Conservation (phyloP, 2,329 filamentous ascomycete genomes). For the Hymenoscyphus occultus region DNA sequence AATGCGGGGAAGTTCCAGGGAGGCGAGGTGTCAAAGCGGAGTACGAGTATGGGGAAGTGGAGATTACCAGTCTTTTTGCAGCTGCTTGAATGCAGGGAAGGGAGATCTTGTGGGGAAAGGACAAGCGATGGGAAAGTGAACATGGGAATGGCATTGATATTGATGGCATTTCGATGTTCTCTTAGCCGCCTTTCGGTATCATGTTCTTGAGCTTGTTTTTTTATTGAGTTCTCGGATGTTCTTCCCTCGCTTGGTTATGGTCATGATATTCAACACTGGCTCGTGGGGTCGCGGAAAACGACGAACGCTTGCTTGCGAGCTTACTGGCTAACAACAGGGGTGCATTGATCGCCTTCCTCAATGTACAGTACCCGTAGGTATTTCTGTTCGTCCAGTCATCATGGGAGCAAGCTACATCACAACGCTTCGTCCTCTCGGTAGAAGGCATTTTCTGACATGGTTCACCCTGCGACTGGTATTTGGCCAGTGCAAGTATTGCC, state of each 20-base stretch:
- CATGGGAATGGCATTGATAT: not conserved
- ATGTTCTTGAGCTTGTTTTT: not conserved
- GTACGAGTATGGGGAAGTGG: not conserved
- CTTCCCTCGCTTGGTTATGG: not conserved
- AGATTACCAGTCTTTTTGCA: not conserved
- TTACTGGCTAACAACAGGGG: slow-evolving; percentile 4
- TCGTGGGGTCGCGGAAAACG: not conserved
- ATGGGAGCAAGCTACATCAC: not conserved
- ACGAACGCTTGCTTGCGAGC: too few relatives aligned
- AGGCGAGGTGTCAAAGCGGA: not conserved
- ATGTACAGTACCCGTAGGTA: not conserved
- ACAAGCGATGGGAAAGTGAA: not conserved
- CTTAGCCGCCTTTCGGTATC: too few relatives aligned
- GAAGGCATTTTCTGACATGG: not conserved
- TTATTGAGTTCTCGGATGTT: not conserved
- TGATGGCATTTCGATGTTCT: too few relatives aligned
- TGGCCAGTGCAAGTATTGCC: not conserved
- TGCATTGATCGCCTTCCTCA: slow-evolving; percentile 3
- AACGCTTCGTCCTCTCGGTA: not conserved
- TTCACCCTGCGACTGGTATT: not conserved
- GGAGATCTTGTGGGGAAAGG: not conserved
- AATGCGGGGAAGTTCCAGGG: too few relatives aligned
- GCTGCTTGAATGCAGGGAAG: not conserved
- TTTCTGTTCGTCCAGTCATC: not conserved
- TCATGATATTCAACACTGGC: not conserved